A percentile compares a stretch with the other conserved stretches of the same genome.
These are phyloP conservation scores for Senna siamea DNA, from an alignment of 306 rosid species.

Conservation along the genomic window DNA sequence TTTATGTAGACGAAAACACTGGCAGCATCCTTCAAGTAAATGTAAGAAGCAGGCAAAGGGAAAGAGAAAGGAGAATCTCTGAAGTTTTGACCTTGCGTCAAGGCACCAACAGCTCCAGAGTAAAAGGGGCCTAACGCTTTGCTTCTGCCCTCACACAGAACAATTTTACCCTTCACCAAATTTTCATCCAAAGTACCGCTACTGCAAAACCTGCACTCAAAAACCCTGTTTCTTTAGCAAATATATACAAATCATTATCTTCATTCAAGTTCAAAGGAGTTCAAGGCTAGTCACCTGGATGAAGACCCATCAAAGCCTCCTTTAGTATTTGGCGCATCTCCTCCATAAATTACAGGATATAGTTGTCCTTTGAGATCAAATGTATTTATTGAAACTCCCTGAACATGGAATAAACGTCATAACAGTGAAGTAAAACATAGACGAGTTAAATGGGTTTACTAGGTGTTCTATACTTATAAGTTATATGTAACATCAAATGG, in stretches of 20 bases:
- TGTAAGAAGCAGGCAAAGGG: conserved; percentile 41
- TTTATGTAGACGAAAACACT: conserved; percentile 26
- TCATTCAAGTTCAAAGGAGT: too few species aligned
- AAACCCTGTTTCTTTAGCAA: too few species aligned
- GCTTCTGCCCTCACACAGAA: conserved; percentile 35
- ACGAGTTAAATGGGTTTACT: too few species aligned
- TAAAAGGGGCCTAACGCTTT: neutral
- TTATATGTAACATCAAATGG: too few species aligned
- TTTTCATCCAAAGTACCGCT: conserved; percentile 13
- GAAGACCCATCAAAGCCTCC: neutral
- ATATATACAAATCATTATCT: too few species aligned
- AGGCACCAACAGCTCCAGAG: conserved; percentile 38
- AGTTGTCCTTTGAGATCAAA: conserved; percentile 17
- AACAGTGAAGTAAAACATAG: neutral
- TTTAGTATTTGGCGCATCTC: conserved; percentile 31
- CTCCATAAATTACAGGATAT: conserved; percentile 31
- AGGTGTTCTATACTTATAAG: too few species aligned
- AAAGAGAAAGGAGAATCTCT: neutral
- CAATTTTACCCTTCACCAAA: conserved; percentile 46
- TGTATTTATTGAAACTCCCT: conserved; percentile 38
- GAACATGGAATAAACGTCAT: neutral
- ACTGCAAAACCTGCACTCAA: neutral
- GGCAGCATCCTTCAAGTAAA: conserved; percentile 17
- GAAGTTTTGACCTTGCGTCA: neutral
- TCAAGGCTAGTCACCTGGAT: conserved; percentile 26